These are phyloP conservation scores for Nitzschia palea DNA, from an alignment of 108 stramenopile species.

Conservation along the genomic window DNA sequence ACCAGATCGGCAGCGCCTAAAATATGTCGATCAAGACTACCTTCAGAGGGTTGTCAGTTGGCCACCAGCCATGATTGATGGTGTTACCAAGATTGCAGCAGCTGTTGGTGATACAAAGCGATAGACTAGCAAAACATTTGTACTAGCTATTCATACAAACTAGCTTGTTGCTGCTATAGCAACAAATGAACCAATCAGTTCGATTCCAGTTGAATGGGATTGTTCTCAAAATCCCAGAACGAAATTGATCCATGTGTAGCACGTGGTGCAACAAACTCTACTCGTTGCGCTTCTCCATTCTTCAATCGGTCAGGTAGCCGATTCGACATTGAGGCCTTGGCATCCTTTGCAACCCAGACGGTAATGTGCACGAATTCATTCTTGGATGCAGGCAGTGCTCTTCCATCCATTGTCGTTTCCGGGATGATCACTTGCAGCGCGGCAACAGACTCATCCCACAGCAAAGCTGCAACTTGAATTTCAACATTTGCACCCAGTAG, in stretches of 20 bases:
- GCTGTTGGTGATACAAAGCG: constrained; percentile 36
- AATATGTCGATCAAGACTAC: constrained; percentile 60
- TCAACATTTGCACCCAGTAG: constrained; percentile 28
- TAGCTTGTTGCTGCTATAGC: no score
- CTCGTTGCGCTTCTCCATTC: constrained; percentile 29
- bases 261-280: constrained; percentile 25
- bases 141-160: no score
- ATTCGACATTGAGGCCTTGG: constrained; percentile 54
- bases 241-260: constrained; percentile 39
- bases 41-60: constrained; percentile 61
- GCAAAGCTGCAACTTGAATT: constrained; percentile 31
- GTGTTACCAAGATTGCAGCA: constrained; percentile 41
- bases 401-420: constrained; percentile 4
- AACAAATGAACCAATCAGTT: no score
- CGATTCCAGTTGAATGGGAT: constrained; percentile 9
- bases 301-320: constrained; percentile 51
- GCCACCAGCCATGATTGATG: constrained; percentile 73
- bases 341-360: constrained; percentile 56
- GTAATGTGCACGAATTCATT: constrained; percentile 82
- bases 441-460: constrained; percentile 46
- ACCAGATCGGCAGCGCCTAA: constrained; percentile 68
- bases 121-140: neutral
- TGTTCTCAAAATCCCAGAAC: constrained; percentile 43
- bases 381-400: constrained; percentile 33
- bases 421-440: constrained; percentile 59